A percentile compares a stretch with the other conserved stretches of the same genome.
Evolutionary conservation across 2,329 filamentous ascomycete species (phyloP).

Genomic region (Hymenotorrendiella dingleyae): DNA sequence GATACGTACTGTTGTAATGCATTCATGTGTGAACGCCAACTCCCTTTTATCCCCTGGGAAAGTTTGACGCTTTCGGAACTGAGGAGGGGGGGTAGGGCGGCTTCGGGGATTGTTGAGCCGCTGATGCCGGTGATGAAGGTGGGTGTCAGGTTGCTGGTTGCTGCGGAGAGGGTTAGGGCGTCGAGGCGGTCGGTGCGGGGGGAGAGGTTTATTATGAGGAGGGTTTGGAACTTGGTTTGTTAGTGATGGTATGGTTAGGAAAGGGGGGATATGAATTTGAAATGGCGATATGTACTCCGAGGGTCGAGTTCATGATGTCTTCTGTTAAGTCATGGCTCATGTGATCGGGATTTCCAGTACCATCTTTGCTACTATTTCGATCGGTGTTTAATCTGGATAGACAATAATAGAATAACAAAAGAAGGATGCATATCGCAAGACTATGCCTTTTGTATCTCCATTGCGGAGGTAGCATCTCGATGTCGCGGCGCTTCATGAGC

Average conservation of each 20-base stretch:
- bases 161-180: slow-evolving; percentile 13
- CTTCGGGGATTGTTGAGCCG: slow-evolving; percentile 13
- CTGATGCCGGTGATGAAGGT: slow-evolving; percentile 16
- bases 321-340: too few relatives aligned
- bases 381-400: too few relatives aligned
- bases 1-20: slow-evolving; percentile 18
- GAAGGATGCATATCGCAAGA: too few relatives aligned
- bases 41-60: slow-evolving; percentile 14
- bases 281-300: slow-evolving; percentile 4
- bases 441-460: too few relatives aligned
- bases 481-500: too few relatives aligned
- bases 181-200: slow-evolving; percentile 20
- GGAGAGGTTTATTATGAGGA: slow-evolving; percentile 18
- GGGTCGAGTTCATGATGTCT: slow-evolving; percentile 5
- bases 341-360: too few relatives aligned
- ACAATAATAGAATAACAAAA: too few relatives aligned
- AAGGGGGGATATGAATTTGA: background rate
- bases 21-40: slow-evolving; percentile 20
- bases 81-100: slow-evolving; percentile 11
- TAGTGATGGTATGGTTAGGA: background rate
- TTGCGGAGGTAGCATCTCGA: too few relatives aligned
- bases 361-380: too few relatives aligned
- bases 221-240: slow-evolving; percentile 16
- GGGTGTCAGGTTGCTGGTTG: slow-evolving; percentile 12
- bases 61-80: slow-evolving; percentile 13